Evolutionary conservation across 306 rosid genomes (phyloP).

Genomic region (Vigna radiata): DNA sequence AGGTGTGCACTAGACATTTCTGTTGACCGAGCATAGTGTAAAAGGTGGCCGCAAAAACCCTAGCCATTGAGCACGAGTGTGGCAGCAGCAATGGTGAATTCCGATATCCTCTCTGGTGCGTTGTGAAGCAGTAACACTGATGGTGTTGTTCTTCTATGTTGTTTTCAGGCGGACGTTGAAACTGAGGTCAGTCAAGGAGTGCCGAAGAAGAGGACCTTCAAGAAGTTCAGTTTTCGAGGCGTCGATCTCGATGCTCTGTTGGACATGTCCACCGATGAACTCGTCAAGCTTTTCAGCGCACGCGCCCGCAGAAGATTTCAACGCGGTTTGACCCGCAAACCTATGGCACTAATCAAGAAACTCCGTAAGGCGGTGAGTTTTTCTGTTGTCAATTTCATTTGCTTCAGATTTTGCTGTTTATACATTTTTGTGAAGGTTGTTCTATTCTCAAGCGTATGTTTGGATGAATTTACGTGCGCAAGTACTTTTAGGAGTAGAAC

Average conservation of each 20-base stretch:
- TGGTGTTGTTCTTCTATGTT: neutral
- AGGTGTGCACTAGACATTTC: too few relatives aligned
- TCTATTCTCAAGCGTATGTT: too few relatives aligned
- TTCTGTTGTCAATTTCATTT: neutral
- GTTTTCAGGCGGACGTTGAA: slow-evolving; percentile 48
- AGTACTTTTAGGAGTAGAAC: too few relatives aligned
- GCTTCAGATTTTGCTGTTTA: neutral
- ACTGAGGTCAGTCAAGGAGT: slow-evolving; percentile 30
- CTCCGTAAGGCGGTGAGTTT: slow-evolving; percentile 59
- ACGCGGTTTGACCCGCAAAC: slow-evolving; percentile 65
- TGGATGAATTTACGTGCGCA: too few relatives aligned
- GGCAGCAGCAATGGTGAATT: neutral
- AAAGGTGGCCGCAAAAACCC: neutral
- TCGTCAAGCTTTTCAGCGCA: slow-evolving; percentile 81
- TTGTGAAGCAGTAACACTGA: neutral
- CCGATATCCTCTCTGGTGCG: neutral
- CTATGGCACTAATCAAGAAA: slow-evolving; percentile 68
- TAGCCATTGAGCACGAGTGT: neutral
- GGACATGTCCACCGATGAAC: slow-evolving; percentile 88
- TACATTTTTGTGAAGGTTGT: neutral
- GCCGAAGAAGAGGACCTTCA: slow-evolving; percentile 88
- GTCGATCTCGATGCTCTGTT: slow-evolving; percentile 83
- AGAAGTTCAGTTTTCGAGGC: slow-evolving; percentile 85
- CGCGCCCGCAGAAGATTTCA: slow-evolving; percentile 85
- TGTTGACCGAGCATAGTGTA: neutral